Evolutionary conservation across 2,329 filamentous ascomycete genomes (phyloP).

Genomic region (Sporothrix curviconia): DNA sequence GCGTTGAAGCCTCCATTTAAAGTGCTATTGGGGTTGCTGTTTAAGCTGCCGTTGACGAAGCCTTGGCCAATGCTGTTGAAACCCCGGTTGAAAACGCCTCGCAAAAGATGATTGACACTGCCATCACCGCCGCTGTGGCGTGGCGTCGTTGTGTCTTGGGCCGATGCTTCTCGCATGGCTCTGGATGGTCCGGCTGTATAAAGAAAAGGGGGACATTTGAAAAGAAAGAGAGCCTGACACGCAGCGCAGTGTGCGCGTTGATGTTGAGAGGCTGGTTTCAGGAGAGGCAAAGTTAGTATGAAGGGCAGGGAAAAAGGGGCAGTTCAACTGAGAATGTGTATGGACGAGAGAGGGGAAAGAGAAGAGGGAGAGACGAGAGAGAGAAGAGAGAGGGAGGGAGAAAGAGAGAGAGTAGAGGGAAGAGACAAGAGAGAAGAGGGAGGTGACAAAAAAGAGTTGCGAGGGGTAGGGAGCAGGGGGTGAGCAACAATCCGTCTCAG

Average conservation of each 20-base stretch:
- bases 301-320: neutral
- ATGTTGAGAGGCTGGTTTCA: neutral
- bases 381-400: slow-evolving; percentile 10
- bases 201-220: slow-evolving; percentile 7
- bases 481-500: slow-evolving; percentile 48
- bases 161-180: neutral
- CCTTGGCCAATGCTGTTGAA: neutral
- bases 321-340: neutral
- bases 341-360: neutral
- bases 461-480: slow-evolving; percentile 5
- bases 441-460: slow-evolving; percentile 10
- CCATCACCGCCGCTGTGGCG: neutral
- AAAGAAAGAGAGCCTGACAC: neutral
- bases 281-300: neutral
- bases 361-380: neutral
- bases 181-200: neutral
- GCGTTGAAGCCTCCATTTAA: too few species aligned
- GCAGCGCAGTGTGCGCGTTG: neutral
- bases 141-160: neutral
- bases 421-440: neutral
- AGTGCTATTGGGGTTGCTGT: neutral
- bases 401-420: neutral
- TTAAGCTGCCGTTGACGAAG: neutral
- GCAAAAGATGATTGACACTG: neutral
- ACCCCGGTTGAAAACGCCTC: too few species aligned